phyloP scores from a whole-genome alignment of 2,329 filamentous ascomycete species.

The Paecilomyces formosus region DNA sequence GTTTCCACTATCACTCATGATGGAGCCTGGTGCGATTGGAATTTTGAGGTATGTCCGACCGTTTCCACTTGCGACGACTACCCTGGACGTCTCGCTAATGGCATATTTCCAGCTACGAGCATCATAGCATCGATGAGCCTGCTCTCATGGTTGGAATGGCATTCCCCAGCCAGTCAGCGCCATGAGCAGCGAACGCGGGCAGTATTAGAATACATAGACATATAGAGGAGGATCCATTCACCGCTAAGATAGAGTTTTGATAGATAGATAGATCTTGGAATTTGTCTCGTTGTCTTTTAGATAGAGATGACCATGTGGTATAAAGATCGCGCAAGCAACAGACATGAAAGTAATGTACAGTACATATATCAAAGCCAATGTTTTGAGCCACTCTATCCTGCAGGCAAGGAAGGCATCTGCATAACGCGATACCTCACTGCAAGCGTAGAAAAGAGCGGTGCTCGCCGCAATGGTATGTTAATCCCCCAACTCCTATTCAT shows the following conservation, averaged over 20 bases:
- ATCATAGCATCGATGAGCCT: constrained; percentile 33
- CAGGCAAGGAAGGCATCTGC: neutral
- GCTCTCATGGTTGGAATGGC: constrained; percentile 37
- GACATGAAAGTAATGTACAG: neutral
- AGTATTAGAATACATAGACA: neutral
- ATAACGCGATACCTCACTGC: neutral
- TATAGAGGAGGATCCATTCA: neutral
- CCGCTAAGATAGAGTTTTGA: neutral
- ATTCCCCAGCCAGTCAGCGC: constrained; percentile 16
- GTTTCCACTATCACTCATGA: constrained; percentile 36
- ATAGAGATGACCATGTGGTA: neutral
- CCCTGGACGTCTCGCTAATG: neutral
- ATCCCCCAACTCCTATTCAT: neutral
- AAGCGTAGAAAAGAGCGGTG: neutral
- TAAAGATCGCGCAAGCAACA: neutral
- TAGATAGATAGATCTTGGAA: neutral
- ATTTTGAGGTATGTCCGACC: constrained; percentile 26
- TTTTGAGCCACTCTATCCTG: neutral
- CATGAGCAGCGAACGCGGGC: neutral
- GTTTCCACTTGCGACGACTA: neutral
- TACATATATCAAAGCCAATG: neutral
- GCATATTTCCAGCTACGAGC: constrained; percentile 18
- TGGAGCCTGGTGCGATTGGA: constrained; percentile 37
- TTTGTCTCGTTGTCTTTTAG: neutral
- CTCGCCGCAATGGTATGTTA: neutral